A percentile compares a stretch with the other conserved stretches of the same genome.
These are phyloP conservation scores for Coemansia guatemalensis DNA, from an alignment of 192 early-diverging fungal genomes.

Conservation along the genomic window DNA sequence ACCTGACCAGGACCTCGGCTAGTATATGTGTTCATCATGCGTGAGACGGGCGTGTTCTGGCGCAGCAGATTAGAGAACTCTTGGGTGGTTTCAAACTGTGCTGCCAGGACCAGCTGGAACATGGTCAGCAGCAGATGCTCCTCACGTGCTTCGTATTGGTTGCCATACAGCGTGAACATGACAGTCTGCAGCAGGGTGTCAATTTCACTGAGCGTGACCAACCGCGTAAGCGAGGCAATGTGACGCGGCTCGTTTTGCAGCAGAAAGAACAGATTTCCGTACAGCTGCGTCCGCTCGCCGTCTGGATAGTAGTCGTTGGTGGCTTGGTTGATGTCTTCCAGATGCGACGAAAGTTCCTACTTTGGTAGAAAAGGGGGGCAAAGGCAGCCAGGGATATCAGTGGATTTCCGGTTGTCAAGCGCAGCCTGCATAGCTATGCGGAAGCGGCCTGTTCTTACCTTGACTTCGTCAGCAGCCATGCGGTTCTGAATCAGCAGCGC, in stretches of 20 bases:
- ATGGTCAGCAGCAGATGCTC: slow-evolving; percentile 93
- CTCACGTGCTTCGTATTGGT: slow-evolving; percentile 95
- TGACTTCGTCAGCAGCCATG: slow-evolving; percentile 87
- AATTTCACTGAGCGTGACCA: slow-evolving; percentile 86
- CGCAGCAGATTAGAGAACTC: slow-evolving; percentile 87
- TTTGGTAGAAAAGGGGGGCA: not conserved
- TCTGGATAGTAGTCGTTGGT: slow-evolving; percentile 65
- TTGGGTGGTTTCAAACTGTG: slow-evolving; percentile 90
- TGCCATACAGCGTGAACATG: slow-evolving; percentile 96
- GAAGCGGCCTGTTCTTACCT: slow-evolving; percentile 12
- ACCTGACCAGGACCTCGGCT: slow-evolving; percentile 90
- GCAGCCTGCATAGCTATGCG: not conserved
- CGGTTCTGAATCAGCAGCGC: slow-evolving; percentile 90
- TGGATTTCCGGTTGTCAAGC: not conserved
- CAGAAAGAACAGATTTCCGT: slow-evolving; percentile 91
- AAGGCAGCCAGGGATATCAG: not conserved
- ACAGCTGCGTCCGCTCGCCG: slow-evolving; percentile 79
- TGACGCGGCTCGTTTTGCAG: slow-evolving; percentile 90
- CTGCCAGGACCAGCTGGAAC: slow-evolving; percentile 92
- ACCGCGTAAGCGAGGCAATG: slow-evolving; percentile 80
- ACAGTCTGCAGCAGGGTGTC: slow-evolving; percentile 92
- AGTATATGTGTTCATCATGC: slow-evolving; percentile 98
- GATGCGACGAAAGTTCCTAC: slow-evolving; percentile 49
- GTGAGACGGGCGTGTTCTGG: slow-evolving; percentile 94
- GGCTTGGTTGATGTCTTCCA: slow-evolving; percentile 51